phyloP scores from a whole-genome alignment of 2,329 filamentous ascomycete species.

The Xylariales sp. region DNA sequence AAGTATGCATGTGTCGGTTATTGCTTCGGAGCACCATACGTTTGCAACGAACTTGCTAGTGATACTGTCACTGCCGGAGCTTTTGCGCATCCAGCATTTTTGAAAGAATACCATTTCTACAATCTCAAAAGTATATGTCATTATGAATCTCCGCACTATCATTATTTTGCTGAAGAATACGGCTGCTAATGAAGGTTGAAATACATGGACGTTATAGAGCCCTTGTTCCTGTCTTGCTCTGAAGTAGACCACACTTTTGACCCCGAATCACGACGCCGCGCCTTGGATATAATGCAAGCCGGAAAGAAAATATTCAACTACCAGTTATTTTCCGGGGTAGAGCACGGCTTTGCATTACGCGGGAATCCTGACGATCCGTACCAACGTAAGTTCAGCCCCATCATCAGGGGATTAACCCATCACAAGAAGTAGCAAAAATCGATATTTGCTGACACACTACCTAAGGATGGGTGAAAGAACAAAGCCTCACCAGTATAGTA shows the following conservation, averaged over 20 bases:
- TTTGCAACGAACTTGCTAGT: constrained; percentile 33
- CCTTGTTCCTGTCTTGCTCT: constrained; percentile 40
- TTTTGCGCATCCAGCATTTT: constrained; percentile 45
- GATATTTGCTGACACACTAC: too few relatives aligned
- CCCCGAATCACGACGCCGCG: constrained; percentile 29
- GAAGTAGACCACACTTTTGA: constrained; percentile 40
- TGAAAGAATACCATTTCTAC: constrained; percentile 41
- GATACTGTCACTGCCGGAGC: constrained; percentile 36
- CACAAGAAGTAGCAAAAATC: too few relatives aligned
- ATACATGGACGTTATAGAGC: constrained; percentile 25
- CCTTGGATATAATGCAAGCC: constrained; percentile 36
- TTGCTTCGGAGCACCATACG: constrained; percentile 39
- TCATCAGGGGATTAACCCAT: too few relatives aligned
- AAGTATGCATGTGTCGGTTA: constrained; percentile 38
- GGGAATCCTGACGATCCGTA: constrained; percentile 43
- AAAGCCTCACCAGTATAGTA: constrained; percentile 20
- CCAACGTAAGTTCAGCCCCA: constrained; percentile 22
- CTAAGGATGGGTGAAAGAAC: constrained; percentile 26
- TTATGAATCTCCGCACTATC: too few relatives aligned
- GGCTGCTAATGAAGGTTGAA: too few relatives aligned
- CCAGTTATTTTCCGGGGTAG: constrained; percentile 56
- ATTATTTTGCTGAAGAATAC: too few relatives aligned
- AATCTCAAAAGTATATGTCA: constrained; percentile 25
- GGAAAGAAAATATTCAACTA: constrained; percentile 51
- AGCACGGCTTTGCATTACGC: constrained; percentile 61